A percentile compares a stretch with the other conserved stretches of the same genome.
These are phyloP conservation scores for Sphaerobolus stellatus DNA, from an alignment of 1,284 basidiomycete genomes.

Conservation along the genomic window DNA sequence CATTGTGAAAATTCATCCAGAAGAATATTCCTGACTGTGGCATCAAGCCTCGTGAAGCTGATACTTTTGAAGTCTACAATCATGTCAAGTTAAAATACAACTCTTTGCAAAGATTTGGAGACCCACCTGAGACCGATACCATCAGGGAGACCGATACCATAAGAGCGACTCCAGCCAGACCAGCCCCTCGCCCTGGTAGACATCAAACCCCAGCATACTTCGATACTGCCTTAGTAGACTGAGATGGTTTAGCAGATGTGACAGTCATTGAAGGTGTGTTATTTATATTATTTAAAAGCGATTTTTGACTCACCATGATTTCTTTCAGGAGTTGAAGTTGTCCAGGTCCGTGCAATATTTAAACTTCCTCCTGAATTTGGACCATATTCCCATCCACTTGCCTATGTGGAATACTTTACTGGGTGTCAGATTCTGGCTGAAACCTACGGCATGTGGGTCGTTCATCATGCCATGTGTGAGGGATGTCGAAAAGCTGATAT, in stretches of 20 bases:
- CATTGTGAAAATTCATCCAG: not conserved
- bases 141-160: too few relatives aligned
- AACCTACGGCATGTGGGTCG: not conserved
- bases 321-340: not conserved
- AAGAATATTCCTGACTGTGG: not conserved
- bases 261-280: not conserved
- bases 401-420: conserved; percentile 29
- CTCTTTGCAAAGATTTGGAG: not conserved
- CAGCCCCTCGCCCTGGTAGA: not conserved
- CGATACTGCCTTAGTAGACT: not conserved
- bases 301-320: not conserved
- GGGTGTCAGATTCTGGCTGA: not conserved
- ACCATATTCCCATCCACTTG: conserved; percentile 12
- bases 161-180: not conserved
- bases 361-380: not conserved
- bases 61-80: not conserved
- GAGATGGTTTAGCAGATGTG: not conserved
- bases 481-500: not conserved
- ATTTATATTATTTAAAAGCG: not conserved
- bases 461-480: not conserved
- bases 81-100: not conserved
- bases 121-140: not conserved
- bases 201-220: not conserved
- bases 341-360: conserved; percentile 2
- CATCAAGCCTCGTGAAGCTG: not conserved